A percentile compares a stretch with the other conserved stretches of the same genome.
Evolutionary conservation across 1,284 basidiomycete genomes (phyloP).

Genomic region (Malassezia psittaci): DNA sequence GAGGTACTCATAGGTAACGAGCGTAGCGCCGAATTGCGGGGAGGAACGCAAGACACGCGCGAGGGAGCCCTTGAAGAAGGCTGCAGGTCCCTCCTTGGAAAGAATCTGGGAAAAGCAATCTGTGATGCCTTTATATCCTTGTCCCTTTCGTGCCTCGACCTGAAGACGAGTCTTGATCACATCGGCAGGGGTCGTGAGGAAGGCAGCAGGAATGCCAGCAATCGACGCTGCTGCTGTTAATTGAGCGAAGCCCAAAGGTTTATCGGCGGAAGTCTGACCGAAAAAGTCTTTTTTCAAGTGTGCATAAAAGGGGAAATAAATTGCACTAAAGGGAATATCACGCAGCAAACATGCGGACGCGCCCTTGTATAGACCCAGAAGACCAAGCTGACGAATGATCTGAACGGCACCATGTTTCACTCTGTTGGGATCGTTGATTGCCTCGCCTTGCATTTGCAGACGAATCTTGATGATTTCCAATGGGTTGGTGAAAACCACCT

Average conservation of each 20-base stretch:
- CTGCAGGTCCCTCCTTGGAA: slow-evolving; percentile 69
- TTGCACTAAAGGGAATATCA: slow-evolving; percentile 73
- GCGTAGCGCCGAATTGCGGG: slow-evolving; percentile 71
- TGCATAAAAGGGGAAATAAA: slow-evolving; percentile 54
- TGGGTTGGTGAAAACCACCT: slow-evolving; percentile 95
- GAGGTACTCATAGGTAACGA: slow-evolving; percentile 75
- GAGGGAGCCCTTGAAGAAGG: slow-evolving; percentile 89
- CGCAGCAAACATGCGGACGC: slow-evolving; percentile 71
- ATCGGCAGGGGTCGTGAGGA: slow-evolving; percentile 56
- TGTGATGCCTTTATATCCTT: slow-evolving; percentile 82
- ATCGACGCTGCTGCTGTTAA: slow-evolving; percentile 69
- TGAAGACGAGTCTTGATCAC: slow-evolving; percentile 98
- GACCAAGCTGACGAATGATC: slow-evolving; percentile 81
- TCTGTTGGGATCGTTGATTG: slow-evolving; percentile 69
- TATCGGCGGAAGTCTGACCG: slow-evolving; percentile 87
- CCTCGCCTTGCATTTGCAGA: slow-evolving; percentile 89
- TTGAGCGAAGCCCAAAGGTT: slow-evolving; percentile 81
- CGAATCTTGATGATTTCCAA: slow-evolving; percentile 82
- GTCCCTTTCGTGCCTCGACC: slow-evolving; percentile 83
- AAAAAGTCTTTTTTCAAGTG: slow-evolving; percentile 77
- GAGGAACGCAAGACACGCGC: slow-evolving; percentile 74
- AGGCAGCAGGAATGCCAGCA: slow-evolving; percentile 77
- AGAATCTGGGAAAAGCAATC: slow-evolving; percentile 84
- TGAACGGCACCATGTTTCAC: slow-evolving; percentile 74
- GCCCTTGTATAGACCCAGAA: slow-evolving; percentile 85